Evolutionary conservation across 768 basidiomycete genomes (phyloP), one percentile per base, ranked within the genome.

Genomic region (Russula vinacea): DNA sequence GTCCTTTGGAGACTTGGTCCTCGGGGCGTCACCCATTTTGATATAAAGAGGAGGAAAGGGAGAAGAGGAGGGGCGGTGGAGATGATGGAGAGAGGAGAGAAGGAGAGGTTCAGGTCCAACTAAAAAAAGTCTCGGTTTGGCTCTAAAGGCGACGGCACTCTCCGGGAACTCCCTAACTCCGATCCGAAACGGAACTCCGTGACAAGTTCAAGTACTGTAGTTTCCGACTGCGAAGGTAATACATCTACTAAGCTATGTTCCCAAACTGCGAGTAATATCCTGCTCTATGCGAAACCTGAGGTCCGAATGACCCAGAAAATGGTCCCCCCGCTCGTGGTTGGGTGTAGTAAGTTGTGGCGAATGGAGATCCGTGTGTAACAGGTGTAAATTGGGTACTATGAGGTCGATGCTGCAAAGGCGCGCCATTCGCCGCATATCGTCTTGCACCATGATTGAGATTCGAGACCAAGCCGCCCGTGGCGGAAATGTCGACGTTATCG

Each of bases 1-100:
- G 11, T 96, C 94, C 85, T 91, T 85, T 67, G 91, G 90, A 74
- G 85, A 79, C 84, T 98, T 98, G 78, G 81, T 81, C 84, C 82
- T 95, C 83, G 88, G 89, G 57, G 67, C 77, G 64, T 92, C 89
- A 79, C 90, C 82, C 92, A 94, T 92, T 88, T 85, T 80, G 71
- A 67, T 74, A 74, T 72, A 71, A 75, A 75, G 73, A 73, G 66
- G 66, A 68, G 70, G 68, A 68, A 74, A 74, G 74, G 75, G 70
- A 68, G 73, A 67, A 77, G 82, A 82, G 80, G 81, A 81, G 84
- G 78, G 81, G 82, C 80, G 77, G 75, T 69, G 77, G 75, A 78
- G 77, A 42, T 60, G 63, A 45, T 47, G 45, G 54, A 76, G 79
- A 75, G 74, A 75, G 45, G 54, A 76, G 79, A 75, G 74, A 75